Evolutionary conservation across 2,329 filamentous ascomycete genomes (phyloP), one percentile per base, ranked within the genome.

Genomic region (Ilyonectria sp.): DNA sequence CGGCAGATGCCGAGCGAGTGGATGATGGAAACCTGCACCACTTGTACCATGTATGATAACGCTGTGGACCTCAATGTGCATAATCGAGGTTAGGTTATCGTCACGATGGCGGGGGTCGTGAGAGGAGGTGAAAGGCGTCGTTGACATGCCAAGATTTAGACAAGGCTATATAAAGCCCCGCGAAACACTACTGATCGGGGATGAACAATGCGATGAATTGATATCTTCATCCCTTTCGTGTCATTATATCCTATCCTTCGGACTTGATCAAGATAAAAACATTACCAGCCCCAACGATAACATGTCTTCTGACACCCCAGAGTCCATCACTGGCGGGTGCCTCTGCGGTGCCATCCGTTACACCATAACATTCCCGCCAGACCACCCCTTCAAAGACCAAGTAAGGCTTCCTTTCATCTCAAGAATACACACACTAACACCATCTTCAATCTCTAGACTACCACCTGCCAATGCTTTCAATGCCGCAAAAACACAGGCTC

Each of bases 401-500:
- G 82, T 82, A 75, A 57, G 72, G 60, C 23, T 10, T 49, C 19
- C 8, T 58, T 21, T 60, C n/a, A 29, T 35, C 44, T 17, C 60
- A 17, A 15, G 17, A 23, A 10, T 17, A 11, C 55, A 43, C 62
- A 55, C 19, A 67, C 61, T 53, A 21, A 55, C 58, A 43, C 6
- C 10, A 2, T 19, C 40, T 15, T 21, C 26, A 6, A 4, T 11
- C 11, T 13, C 6, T 55, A 86, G 84, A 80, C 80, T 67, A 75
- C 77, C 52, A 86, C 83, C 7, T 89, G 86, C 74, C 86, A 89
- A 71, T 89, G 87, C 78, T 85, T 84, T 7, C 86, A 88, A 74
- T 88, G 86, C 76, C 86, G 87, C 73, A 85, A 85, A 63, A 81
- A 84, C 66, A 84, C 84, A 8, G 86, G 86, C 58, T 75, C 82